These are phyloP conservation scores for Euphorbia peplus DNA, from an alignment of 345 rosid genomes.

Conservation along the genomic window DNA sequence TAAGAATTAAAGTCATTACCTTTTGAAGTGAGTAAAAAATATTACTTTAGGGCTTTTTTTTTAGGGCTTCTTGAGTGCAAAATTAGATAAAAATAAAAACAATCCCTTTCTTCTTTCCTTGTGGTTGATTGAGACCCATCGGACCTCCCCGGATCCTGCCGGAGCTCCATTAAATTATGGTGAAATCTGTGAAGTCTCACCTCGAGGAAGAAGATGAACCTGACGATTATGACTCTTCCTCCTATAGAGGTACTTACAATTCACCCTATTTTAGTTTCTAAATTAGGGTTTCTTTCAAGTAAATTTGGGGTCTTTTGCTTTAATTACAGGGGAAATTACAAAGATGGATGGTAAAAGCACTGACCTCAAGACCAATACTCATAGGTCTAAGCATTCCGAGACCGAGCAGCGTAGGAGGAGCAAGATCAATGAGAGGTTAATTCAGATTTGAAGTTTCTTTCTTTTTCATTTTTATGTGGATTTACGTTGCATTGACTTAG, in stretches of 20 bases:
- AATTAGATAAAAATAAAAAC: not conserved
- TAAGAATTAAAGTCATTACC: not conserved
- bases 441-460: slow-evolving; percentile 12
- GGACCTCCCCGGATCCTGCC: not conserved
- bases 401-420: slow-evolving; percentile 84
- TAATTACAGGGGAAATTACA: slow-evolving; percentile 30
- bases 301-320: not conserved
- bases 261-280: not conserved
- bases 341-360: slow-evolving; percentile 38
- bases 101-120: not conserved
- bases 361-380: slow-evolving; percentile 37
- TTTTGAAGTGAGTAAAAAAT: not conserved
- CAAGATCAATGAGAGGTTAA: slow-evolving; percentile 83
- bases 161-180: slow-evolving; percentile 29
- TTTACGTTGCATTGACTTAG: not conserved
- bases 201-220: slow-evolving; percentile 50
- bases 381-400: slow-evolving; percentile 78
- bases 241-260: slow-evolving; percentile 39
- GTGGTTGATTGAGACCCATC: not conserved
- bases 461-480: too few relatives aligned
- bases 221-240: slow-evolving; percentile 46
- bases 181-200: slow-evolving; percentile 46
- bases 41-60: too few relatives aligned
- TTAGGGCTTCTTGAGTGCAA: slow-evolving; percentile 8
- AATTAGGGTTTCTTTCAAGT: not conserved